Evolutionary conservation across 2,329 filamentous ascomycete genomes (phyloP).

Genomic region (Talaromyces funiculosus): DNA sequence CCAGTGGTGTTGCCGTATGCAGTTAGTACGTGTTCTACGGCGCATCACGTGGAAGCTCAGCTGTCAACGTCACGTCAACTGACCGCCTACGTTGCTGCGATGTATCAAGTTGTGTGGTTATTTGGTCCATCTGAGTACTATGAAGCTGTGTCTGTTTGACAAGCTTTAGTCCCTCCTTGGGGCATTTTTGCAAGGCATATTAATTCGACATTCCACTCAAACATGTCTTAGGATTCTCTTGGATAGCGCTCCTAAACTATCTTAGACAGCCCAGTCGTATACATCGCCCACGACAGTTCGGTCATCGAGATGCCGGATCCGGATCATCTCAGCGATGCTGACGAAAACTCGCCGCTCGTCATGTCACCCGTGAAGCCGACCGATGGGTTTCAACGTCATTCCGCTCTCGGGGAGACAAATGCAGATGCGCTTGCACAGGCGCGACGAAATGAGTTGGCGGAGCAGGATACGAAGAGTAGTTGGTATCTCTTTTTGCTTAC

Average conservation of each 20-base stretch:
- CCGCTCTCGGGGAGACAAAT: background rate
- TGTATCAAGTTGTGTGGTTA: background rate
- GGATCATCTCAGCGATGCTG: constrained; percentile 14
- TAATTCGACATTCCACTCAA: background rate
- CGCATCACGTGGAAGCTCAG: background rate
- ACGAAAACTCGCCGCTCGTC: constrained; percentile 30
- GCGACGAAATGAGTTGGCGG: constrained; percentile 27
- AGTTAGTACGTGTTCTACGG: background rate
- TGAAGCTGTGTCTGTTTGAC: background rate
- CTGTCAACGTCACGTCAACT: background rate
- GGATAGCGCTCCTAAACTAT: background rate
- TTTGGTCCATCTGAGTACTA: no score
- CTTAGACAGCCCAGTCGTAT: background rate
- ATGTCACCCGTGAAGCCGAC: constrained; percentile 18
- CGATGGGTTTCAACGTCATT: constrained; percentile 15
- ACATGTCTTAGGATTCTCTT: background rate
- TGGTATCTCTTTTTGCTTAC: constrained; percentile 85
- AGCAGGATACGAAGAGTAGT: constrained; percentile 64
- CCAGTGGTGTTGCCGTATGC: background rate
- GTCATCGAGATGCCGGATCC: background rate
- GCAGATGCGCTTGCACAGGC: constrained; percentile 1
- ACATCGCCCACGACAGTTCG: background rate
- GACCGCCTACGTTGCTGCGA: background rate
- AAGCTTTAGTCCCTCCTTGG: background rate
- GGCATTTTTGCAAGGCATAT: no score